Evolutionary conservation across 1,284 basidiomycete species (phyloP).

Genomic region (Apiotrichum porosum): DNA sequence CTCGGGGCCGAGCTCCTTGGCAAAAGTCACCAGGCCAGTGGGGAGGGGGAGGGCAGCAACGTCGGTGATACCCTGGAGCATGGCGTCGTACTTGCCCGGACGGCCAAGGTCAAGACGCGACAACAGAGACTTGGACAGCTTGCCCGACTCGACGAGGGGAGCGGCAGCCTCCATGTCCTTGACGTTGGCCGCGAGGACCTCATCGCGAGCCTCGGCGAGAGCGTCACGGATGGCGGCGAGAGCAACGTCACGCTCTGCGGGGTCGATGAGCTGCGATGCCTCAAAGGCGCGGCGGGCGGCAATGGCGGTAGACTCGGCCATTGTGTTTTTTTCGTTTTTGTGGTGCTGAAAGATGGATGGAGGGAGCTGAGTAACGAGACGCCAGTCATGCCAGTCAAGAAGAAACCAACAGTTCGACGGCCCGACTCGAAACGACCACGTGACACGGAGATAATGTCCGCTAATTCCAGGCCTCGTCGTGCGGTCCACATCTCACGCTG

Average conservation of each 20-base stretch:
- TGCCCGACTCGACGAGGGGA: constrained; percentile 69
- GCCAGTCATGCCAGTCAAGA: not conserved
- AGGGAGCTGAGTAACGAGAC: not conserved
- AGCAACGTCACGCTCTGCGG: constrained; percentile 64
- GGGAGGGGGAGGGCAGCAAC: constrained; percentile 83
- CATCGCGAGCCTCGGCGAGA: constrained; percentile 60
- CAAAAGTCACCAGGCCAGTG: constrained; percentile 80
- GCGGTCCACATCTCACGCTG: too few species aligned
- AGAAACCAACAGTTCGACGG: not conserved
- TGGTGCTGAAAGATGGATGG: not conserved
- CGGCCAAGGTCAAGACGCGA: constrained; percentile 80
- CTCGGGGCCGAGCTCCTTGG: constrained; percentile 75
- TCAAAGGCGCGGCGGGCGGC: constrained; percentile 78
- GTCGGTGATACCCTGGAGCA: constrained; percentile 84
- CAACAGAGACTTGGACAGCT: constrained; percentile 74
- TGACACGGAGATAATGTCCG: too few species aligned
- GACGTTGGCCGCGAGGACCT: constrained; percentile 72
- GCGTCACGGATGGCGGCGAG: constrained; percentile 65
- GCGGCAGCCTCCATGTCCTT: constrained; percentile 75
- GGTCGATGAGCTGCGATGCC: constrained; percentile 69
- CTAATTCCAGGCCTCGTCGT: too few species aligned
- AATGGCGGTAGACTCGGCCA: constrained; percentile 58
- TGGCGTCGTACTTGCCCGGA: constrained; percentile 87
- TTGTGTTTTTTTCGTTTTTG: constrained; percentile 1
- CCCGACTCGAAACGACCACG: constrained; percentile 1